These are phyloP conservation scores for Amanita pseudoporphyria DNA, from an alignment of 768 basidiomycete genomes.

Conservation along the genomic window DNA sequence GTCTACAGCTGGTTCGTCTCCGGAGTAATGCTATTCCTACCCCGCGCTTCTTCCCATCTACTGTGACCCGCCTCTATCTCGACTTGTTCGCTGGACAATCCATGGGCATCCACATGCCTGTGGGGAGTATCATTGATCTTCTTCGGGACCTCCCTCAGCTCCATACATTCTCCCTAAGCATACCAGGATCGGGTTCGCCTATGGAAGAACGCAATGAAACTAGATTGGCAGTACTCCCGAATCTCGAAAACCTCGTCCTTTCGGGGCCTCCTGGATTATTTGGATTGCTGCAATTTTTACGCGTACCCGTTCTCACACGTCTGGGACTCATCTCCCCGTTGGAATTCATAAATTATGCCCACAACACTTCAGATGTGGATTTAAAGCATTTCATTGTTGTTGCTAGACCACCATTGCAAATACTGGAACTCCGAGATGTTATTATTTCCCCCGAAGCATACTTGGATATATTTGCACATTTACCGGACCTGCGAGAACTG, in stretches of 20 bases:
- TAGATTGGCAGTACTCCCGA: constrained; percentile 19
- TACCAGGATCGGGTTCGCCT: constrained; percentile 20
- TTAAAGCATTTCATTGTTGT: constrained; percentile 17
- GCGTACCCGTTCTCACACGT: constrained; percentile 22
- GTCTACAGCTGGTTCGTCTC: background rate
- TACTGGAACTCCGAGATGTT: constrained; percentile 41
- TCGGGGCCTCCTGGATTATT: constrained; percentile 12
- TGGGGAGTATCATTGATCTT: background rate
- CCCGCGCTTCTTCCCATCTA: background rate
- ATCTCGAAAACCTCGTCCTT: constrained; percentile 16
- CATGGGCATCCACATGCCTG: background rate
- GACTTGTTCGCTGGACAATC: background rate
- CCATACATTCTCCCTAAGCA: constrained; percentile 14
- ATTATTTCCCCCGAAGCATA: constrained; percentile 31
- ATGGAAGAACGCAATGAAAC: constrained; percentile 13
- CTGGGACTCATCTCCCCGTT: constrained; percentile 33
- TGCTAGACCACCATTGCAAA: constrained; percentile 24
- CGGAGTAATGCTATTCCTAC: background rate
- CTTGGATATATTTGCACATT: constrained; percentile 16
- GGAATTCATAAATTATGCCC: constrained; percentile 20
- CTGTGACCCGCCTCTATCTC: background rate
- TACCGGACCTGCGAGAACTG: constrained; percentile 36
- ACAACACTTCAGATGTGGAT: constrained; percentile 17
- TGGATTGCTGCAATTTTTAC: constrained; percentile 16
- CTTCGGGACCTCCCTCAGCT: background rate